Evolutionary conservation across 345 rosid genomes (phyloP), one percentile per base, ranked within the genome.

Genomic region (Eutrema yunnanense): DNA sequence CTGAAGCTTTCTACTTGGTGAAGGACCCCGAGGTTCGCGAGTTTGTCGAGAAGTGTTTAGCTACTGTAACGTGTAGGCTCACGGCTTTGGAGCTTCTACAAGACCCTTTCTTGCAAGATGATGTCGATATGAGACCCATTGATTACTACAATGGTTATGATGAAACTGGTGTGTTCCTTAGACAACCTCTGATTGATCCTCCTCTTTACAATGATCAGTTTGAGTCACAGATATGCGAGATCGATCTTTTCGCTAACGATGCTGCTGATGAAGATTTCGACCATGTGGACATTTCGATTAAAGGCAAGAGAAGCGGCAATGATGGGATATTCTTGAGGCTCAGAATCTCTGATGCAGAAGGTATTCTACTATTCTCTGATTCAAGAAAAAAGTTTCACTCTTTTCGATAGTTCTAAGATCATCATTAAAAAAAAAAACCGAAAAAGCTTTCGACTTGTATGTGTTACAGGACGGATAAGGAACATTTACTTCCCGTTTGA

Each of bases 21-120:
- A 76, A 87, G 65, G 95, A 96, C 68, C 86, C 91, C 16, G 92
- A 90, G 81, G 98, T 90, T 43, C 85, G 90, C 5, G 84, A 79
- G 60, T 92, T 92, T 84, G 88, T 96, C 43, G 96, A 87, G 71
- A 96, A 96, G 70, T 96, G 99, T 84, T 84, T 96, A 79, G 99
- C 96, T 3, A 86, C 85, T 7, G 97, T 86, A 34, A 82, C 98
- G 4, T 52, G 44, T 55, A 88, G 99, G 80, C 89, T 92, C 19
- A 66, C 98, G 2, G 98, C 99, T 19, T 74, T 80, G 71, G 97
- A 96, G 81, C 90, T 96, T 81, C 75, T 96, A 73, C 75, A 79
- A 64, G 97, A 96, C 63, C 87, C 94, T 46, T 92, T 96, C 79
- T 87, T 96, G 34, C 87, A 82, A 73, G 81, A 81, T 11, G 87